phyloP scores from a whole-genome alignment of 2,329 filamentous ascomycete genomes.

The Penicillium hordei region DNA sequence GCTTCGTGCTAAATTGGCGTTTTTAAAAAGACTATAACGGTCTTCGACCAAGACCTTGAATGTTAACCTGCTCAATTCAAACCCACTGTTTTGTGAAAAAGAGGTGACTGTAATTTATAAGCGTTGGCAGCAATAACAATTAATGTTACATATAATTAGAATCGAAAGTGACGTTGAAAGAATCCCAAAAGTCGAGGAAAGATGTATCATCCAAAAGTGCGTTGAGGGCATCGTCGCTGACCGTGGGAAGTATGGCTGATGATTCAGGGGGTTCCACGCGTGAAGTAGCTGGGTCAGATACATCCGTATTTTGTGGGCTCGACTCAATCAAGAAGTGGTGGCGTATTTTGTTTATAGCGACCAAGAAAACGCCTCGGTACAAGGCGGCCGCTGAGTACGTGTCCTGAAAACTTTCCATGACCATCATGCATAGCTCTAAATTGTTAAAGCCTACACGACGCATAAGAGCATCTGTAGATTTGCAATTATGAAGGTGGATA shows the following conservation, averaged over 20 bases:
- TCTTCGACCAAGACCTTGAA: not conserved
- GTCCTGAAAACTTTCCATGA: conserved; percentile 33
- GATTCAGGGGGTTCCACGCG: not conserved
- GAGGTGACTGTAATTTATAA: not conserved
- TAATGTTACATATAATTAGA: not conserved
- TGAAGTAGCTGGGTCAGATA: not conserved
- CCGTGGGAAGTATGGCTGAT: not conserved
- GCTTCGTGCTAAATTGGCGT: not conserved
- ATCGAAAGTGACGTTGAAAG: not conserved
- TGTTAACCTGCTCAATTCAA: not conserved
- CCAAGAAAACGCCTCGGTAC: conserved; percentile 28
- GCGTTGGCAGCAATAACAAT: not conserved
- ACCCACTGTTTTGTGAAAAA: not conserved
- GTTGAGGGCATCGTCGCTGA: conserved; percentile 13
- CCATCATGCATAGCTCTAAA: conserved; percentile 33
- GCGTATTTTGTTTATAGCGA: conserved; percentile 24
- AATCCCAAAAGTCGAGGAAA: conserved; percentile 27
- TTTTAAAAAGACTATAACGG: not conserved
- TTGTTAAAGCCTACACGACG: conserved; percentile 32
- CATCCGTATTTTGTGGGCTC: not conserved
- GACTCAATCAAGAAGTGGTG: not conserved
- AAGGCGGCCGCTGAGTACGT: conserved; percentile 26
- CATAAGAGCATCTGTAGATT: conserved; percentile 23
- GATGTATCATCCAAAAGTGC: conserved; percentile 26
- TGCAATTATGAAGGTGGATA: conserved; percentile 31